These are phyloP conservation scores for Daldinia eschscholtzii DNA, from an alignment of 2,329 filamentous ascomycete species.

Conservation along the genomic window DNA sequence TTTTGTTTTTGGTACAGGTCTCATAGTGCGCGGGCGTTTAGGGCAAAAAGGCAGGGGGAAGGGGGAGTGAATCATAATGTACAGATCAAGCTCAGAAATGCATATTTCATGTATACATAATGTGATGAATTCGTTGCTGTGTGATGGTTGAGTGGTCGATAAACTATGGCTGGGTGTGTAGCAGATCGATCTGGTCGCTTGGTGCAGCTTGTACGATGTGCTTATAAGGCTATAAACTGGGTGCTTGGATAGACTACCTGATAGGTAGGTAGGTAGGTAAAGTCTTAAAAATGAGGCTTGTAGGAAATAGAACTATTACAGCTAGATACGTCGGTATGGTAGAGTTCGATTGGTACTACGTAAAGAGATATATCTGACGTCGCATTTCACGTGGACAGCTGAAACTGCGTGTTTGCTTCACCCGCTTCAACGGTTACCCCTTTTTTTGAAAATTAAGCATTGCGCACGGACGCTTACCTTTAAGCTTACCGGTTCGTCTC, in stretches of 20 bases:
- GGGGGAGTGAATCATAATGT: conserved; percentile 17
- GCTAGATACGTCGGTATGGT: neutral
- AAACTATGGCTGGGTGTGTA: neutral
- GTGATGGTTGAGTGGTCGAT: neutral
- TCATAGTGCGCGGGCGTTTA: conserved; percentile 31
- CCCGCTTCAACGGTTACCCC: neutral
- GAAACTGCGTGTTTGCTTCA: conserved; percentile 7
- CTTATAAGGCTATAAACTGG: neutral
- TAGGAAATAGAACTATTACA: neutral
- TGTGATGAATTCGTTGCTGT: conserved; percentile 6
- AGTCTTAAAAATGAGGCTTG: neutral
- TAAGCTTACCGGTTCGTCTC: no score
- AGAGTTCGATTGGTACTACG: neutral
- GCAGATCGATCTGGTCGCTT: neutral
- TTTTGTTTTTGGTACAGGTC: conserved; percentile 19
- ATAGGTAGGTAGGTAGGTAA: neutral
- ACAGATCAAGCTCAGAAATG: conserved; percentile 21
- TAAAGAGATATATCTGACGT: conserved; percentile 15
- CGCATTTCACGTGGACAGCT: conserved; percentile 34
- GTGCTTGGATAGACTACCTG: neutral
- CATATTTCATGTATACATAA: conserved; percentile 17
- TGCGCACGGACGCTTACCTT: conserved; percentile 23
- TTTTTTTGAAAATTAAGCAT: conserved; percentile 32
- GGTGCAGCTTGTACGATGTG: neutral
- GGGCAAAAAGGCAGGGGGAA: conserved; percentile 7